These are phyloP conservation scores for Phytophthora sansomeana DNA, from an alignment of 352 stramenopile species.

Conservation along the genomic window DNA sequence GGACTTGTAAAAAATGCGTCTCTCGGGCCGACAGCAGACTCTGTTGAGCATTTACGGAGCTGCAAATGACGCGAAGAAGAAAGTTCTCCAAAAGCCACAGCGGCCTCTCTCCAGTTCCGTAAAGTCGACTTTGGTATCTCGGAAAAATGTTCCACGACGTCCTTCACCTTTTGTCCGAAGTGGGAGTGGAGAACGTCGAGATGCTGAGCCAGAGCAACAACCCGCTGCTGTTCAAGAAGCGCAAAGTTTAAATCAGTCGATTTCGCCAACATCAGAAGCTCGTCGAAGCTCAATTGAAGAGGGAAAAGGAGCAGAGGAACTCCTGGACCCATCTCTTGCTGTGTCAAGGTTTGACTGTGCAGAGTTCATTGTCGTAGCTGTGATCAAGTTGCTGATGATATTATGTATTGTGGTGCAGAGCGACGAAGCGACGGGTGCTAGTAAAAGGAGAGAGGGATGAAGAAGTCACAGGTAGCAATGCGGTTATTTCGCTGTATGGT, in stretches of 20 bases:
- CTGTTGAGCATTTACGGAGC: constrained; percentile 49
- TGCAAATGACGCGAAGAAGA: not conserved
- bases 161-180: constrained; percentile 7
- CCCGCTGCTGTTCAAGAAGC: not conserved
- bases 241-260: not conserved
- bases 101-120: constrained; percentile 4
- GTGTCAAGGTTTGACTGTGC: not conserved
- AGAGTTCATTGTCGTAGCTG: not conserved
- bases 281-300: not conserved
- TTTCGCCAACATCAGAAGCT: not conserved
- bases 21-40: constrained; percentile 42
- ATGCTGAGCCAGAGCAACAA: not conserved
- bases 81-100: constrained; percentile 16
- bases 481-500: constrained; percentile 57
- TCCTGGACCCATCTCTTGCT: not conserved
- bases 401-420: not conserved
- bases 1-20: constrained; percentile 21
- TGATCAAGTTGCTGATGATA: not conserved
- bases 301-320: not conserved
- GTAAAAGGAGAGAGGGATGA: not conserved
- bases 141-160: constrained; percentile 3
- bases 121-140: not conserved
- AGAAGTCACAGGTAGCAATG: not conserved
- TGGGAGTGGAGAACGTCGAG: not conserved
- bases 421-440: not conserved